These are phyloP conservation scores for Amesomyces nigricolor DNA, from an alignment of 2,329 filamentous ascomycete genomes.

Conservation along the genomic window DNA sequence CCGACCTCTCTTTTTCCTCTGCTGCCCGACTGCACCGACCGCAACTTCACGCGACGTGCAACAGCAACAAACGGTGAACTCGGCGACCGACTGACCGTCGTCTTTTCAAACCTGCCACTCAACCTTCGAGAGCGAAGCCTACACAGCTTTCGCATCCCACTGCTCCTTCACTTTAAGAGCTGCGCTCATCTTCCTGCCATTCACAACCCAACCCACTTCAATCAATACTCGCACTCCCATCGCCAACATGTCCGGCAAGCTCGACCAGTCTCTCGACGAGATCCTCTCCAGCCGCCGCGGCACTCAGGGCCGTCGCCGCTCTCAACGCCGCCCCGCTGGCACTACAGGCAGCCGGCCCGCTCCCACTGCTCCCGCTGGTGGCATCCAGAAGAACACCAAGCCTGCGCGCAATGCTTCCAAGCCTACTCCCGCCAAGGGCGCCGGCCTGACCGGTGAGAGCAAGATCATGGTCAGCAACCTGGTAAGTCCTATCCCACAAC, in stretches of 20 bases:
- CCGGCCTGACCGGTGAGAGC: constrained; percentile 64
- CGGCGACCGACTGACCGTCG: constrained; percentile 5
- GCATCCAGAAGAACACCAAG: constrained; percentile 73
- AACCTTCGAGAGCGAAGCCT: constrained; percentile 9
- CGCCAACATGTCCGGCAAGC: constrained; percentile 75
- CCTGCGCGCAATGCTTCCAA: constrained; percentile 54
- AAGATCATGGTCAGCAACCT: constrained; percentile 99
- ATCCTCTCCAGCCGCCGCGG: constrained; percentile 76
- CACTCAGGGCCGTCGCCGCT: constrained; percentile 44
- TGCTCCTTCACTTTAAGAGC: background rate
- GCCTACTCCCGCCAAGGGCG: constrained; percentile 59
- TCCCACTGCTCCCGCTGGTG: constrained; percentile 69
- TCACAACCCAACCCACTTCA: background rate
- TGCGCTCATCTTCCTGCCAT: background rate
- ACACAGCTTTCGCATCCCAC: constrained; percentile 3
- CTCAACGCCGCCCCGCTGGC: constrained; percentile 46
- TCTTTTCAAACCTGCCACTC: constrained; percentile 12
- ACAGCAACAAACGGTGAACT: background rate
- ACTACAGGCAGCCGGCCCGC: constrained; percentile 37
- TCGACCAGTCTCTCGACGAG: constrained; percentile 95
- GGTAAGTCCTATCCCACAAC: constrained; percentile 52
- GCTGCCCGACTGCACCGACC: constrained; percentile 6
- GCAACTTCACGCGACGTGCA: constrained; percentile 21
- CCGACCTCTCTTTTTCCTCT: background rate
- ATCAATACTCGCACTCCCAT: constrained; percentile 3